These are phyloP conservation scores for Dryas alaskensis DNA, from an alignment of 306 rosid genomes.

Conservation along the genomic window DNA sequence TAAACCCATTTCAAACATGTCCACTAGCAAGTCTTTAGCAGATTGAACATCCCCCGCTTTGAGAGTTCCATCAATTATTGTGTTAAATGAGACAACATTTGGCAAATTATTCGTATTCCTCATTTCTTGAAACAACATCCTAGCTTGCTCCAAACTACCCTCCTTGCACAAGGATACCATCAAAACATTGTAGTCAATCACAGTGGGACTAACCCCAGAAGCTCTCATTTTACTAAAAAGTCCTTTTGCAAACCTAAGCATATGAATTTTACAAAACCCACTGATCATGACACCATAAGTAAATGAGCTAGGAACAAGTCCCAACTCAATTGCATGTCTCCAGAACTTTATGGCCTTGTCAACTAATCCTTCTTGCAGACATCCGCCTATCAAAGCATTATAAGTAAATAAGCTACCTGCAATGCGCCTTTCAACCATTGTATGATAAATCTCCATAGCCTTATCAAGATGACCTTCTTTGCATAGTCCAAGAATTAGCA, in stretches of 20 bases:
- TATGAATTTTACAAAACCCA: constrained; percentile 79
- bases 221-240: constrained; percentile 51
- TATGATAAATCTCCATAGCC: constrained; percentile 46
- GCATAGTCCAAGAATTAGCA: constrained; percentile 59
- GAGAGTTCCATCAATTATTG: constrained; percentile 60
- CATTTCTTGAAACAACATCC: constrained; percentile 61
- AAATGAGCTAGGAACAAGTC: constrained; percentile 48
- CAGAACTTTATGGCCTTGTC: constrained; percentile 50
- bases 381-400: constrained; percentile 60
- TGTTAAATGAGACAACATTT: constrained; percentile 60
- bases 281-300: constrained; percentile 60
- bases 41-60: constrained; percentile 59
- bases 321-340: constrained; percentile 49
- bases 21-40: constrained; percentile 49
- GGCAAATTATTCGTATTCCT: constrained; percentile 42
- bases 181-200: constrained; percentile 53
- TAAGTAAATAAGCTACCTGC: constrained; percentile 47
- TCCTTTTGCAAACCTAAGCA: constrained; percentile 70
- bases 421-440: constrained; percentile 58
- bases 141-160: constrained; percentile 71
- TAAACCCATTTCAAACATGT: constrained; percentile 55
- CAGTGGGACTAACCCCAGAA: constrained; percentile 54
- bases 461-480: constrained; percentile 46
- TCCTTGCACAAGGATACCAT: constrained; percentile 68
- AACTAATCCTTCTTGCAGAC: constrained; percentile 43